These are phyloP conservation scores for Penicillium decumbens DNA, from an alignment of 2,329 filamentous ascomycete species.

Conservation along the genomic window DNA sequence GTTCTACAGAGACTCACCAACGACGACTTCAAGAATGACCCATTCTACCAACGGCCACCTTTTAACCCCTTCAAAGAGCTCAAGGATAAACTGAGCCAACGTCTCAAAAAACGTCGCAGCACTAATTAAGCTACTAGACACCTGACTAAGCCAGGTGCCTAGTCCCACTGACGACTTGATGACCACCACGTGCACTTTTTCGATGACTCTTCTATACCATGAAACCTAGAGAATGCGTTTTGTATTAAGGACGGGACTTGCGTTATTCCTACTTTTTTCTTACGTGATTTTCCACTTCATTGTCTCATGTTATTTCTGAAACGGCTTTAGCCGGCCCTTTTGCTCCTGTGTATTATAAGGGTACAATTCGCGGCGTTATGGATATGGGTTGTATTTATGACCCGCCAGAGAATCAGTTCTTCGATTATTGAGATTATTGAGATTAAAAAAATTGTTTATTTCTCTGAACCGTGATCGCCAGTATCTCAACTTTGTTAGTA, in stretches of 20 bases:
- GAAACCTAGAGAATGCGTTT: slow-evolving; percentile 3
- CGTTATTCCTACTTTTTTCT: neutral
- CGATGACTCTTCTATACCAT: neutral
- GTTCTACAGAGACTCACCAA: slow-evolving; percentile 37
- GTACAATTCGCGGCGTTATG: neutral
- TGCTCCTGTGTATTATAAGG: slow-evolving; percentile 4
- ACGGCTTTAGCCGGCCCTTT: neutral
- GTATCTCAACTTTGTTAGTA: neutral
- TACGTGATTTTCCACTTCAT: too few species aligned
- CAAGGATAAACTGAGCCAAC: slow-evolving; percentile 26
- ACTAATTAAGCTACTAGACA: slow-evolving; percentile 4
- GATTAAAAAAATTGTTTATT: neutral
- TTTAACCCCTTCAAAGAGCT: slow-evolving; percentile 29
- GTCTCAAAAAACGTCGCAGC: slow-evolving; percentile 22
- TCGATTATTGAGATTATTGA: neutral
- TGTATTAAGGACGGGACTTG: neutral
- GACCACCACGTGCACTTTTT: slow-evolving; percentile 1
- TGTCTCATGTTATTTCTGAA: neutral
- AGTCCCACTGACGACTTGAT: slow-evolving; percentile 2
- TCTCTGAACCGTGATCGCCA: neutral
- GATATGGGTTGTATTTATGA: neutral
- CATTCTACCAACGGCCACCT: slow-evolving; percentile 33
- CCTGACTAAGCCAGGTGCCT: too few species aligned
- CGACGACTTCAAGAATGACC: slow-evolving; percentile 39
- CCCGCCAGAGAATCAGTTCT: neutral